Evolutionary conservation across 2,329 filamentous ascomycete genomes (phyloP).

Genomic region (Clarireedia homoeocarpa): DNA sequence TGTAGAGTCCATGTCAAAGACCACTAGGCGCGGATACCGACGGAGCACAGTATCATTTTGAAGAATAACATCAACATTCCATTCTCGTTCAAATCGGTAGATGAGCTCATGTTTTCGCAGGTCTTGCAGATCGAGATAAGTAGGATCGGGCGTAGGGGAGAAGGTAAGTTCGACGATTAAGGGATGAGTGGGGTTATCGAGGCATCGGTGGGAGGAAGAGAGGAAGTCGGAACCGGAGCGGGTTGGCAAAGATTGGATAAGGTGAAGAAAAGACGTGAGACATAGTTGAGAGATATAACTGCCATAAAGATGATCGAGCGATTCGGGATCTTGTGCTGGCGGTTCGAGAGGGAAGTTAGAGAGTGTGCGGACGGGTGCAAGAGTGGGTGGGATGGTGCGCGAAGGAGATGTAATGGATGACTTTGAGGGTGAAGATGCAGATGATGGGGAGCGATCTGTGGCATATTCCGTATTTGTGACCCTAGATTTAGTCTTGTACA

Average conservation of each 20-base stretch:
- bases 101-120: conserved; percentile 74
- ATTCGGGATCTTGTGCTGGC: conserved; percentile 44
- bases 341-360: conserved; percentile 54
- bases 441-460: conserved; percentile 30
- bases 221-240: conserved; percentile 42
- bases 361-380: conserved; percentile 51
- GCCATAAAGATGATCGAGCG: conserved; percentile 58
- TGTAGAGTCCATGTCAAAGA: conserved; percentile 99
- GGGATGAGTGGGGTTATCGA: conserved; percentile 53
- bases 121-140: conserved; percentile 60
- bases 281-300: conserved; percentile 58
- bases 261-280: conserved; percentile 54
- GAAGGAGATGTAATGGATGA: conserved; percentile 8
- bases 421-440: conserved; percentile 13
- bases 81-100: conserved; percentile 78
- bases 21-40: conserved; percentile 74
- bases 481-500: conserved; percentile 46
- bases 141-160: conserved; percentile 49
- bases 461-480: conserved; percentile 32
- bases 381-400: conserved; percentile 28
- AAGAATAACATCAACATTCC: conserved; percentile 79
- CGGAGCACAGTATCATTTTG: conserved; percentile 68
- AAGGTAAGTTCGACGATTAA: conserved; percentile 60
- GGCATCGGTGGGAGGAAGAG: conserved; percentile 54
- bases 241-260: conserved; percentile 55